Evolutionary conservation across 441 rosid genomes (phyloP), one percentile per base, ranked within the genome.

Genomic region (Manihot esculenta): DNA sequence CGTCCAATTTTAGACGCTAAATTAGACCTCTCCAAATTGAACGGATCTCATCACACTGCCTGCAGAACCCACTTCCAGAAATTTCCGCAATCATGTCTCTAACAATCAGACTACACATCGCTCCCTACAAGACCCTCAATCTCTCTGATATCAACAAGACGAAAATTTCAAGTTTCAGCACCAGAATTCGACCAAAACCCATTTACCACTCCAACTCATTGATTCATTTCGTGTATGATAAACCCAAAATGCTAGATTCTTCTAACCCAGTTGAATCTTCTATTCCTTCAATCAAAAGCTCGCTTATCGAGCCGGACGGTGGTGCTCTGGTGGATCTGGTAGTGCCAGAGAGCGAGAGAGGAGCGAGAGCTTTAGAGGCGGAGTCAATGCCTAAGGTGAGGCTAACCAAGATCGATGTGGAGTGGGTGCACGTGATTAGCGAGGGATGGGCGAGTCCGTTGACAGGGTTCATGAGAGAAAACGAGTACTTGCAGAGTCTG

Each of bases 361-460:
- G 13, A 4, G 35, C 62, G 42, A 93, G 80, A 81, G 79, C 78
- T 30, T 41, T 38, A n/a, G 94, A 95, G 76, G 86, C 96, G 0
- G 91, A 82, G 45, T 55, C 86, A 56, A 74, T 93, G 86, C 92
- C 91, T 20, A 84, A 69, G 79, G 95, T 85, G 75, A 78, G 68
- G 76, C 79, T 95, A 62, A 84, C 87, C 8, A 82, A 80, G 82
- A 87, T 91, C 30, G 99, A 95, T 76, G 63, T 89, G 27, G 98
- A 93, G 84, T 95, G 99, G 99, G 92, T 88, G 11, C 98, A 93
- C 24, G 98, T 94, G 82, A 82, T 90, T n/a, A 81, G 94, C 60
- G 97, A 94, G 70, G 99, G 99, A 0, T 94, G 99, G 98, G 94
- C 99, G 54, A 92, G 96, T 79, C 99, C 98, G 21, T 72, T 94